Conservation (phyloP, 202 grass and related monocot genomes). For the Schoenoplectus tabernaemontani region DNA sequence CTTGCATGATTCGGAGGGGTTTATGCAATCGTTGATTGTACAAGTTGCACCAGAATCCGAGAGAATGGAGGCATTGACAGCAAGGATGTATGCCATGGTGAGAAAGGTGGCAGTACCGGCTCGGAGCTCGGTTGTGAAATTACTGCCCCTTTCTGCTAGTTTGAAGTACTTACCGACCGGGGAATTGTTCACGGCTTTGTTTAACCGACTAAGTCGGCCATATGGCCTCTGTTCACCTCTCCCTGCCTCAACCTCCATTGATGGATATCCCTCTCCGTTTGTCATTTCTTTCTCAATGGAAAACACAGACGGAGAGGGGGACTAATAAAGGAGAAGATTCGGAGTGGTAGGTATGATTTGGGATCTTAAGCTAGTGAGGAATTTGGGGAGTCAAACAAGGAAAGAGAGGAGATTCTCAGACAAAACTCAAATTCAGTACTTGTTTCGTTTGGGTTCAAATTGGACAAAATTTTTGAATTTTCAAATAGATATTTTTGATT, state of each 20-base stretch:
- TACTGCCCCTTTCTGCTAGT: conserved; percentile 46
- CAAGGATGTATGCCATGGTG: conserved; percentile 93
- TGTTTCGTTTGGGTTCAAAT: not conserved
- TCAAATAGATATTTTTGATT: conserved; percentile 4
- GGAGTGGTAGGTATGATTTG: not conserved
- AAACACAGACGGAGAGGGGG: not conserved
- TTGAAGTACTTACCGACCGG: conserved; percentile 54
- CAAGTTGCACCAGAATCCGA: conserved; percentile 89
- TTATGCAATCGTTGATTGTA: conserved; percentile 46
- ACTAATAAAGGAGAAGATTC: conserved; percentile 1
- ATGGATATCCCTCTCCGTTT: conserved; percentile 29
- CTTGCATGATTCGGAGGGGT: conserved; percentile 39
- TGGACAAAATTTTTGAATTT: not conserved
- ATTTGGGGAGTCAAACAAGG: conserved; percentile 12
- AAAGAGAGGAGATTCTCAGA: not conserved
- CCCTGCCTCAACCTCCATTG: conserved; percentile 37
- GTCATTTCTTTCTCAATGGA: conserved; percentile 37
- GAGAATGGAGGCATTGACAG: conserved; percentile 90
- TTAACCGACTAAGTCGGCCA: conserved; percentile 43
- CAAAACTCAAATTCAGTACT: not conserved
- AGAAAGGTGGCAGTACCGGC: conserved; percentile 84
- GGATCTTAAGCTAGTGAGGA: conserved; percentile 3
- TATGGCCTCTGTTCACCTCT: not conserved
- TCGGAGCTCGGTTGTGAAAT: conserved; percentile 76
- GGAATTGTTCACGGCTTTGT: conserved; percentile 46